Conservation (phyloP, 306 rosid species). For the Elaeagnus macrophylla region DNA sequence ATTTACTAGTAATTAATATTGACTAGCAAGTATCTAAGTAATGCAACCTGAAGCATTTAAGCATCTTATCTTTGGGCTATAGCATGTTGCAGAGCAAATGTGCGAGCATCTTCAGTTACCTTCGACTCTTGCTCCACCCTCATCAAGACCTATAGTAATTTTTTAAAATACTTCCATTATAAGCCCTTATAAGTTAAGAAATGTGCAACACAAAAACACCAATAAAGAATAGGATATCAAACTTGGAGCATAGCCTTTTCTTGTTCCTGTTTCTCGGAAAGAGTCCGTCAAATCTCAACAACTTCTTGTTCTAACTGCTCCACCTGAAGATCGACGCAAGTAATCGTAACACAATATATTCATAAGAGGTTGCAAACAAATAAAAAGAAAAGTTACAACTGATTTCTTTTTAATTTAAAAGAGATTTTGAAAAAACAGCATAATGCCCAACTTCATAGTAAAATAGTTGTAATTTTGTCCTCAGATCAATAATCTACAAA, state of each 20-base stretch:
- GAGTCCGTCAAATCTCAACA: constrained; percentile 53
- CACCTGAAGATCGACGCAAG: constrained; percentile 41
- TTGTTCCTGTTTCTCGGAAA: constrained; percentile 95
- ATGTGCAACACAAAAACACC: constrained; percentile 7
- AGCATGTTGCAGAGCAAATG: constrained; percentile 96
- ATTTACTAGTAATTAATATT: too few species aligned
- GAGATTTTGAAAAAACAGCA: too few species aligned
- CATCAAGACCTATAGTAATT: constrained; percentile 70
- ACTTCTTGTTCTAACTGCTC: constrained; percentile 91
- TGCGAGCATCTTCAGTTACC: constrained; percentile 94
- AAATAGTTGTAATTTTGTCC: too few species aligned
- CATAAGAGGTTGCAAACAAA: not conserved
- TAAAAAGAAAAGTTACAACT: too few species aligned
- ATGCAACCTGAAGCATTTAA: constrained; percentile 84
- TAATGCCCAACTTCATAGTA: too few species aligned
- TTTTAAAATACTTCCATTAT: not conserved
- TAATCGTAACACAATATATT: not conserved
- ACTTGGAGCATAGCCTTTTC: constrained; percentile 97
- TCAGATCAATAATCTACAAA: too few species aligned
- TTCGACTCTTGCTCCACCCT: constrained; percentile 97
- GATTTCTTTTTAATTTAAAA: too few species aligned
- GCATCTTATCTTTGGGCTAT: constrained; percentile 91
- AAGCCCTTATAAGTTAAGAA: constrained; percentile 10
- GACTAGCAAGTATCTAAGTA: too few species aligned
- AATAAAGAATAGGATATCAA: constrained; percentile 12